Conservation (phyloP, 495 filamentous ascomycete genomes). For the Trichoderma gamsii region DNA sequence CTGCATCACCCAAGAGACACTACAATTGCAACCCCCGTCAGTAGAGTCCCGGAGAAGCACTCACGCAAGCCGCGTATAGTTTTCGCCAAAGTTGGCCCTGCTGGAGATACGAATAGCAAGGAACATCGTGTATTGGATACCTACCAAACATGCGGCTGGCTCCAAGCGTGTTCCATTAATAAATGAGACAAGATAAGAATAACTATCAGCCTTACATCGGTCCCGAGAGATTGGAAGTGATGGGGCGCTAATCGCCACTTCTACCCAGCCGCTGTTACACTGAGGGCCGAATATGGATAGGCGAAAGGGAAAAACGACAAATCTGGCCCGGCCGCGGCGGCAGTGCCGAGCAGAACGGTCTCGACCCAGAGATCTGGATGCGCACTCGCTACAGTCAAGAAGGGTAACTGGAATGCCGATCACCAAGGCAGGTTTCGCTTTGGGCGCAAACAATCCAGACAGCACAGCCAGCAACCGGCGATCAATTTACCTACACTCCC, state of each 20-base stretch:
- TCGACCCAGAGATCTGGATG: constrained; percentile 13
- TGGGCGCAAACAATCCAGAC: background rate
- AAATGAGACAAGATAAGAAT: background rate
- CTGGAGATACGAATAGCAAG: background rate
- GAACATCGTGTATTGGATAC: background rate
- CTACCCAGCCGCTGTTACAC: constrained; percentile 8
- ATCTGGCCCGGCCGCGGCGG: constrained; percentile 7
- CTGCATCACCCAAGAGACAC: no score
- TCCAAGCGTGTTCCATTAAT: background rate
- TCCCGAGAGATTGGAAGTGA: constrained; percentile 11
- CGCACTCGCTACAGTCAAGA: background rate
- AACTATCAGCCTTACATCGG: constrained; percentile 3
- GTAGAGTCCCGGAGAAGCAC: no score
- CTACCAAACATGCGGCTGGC: background rate
- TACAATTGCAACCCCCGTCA: no score
- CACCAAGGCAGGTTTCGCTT: background rate
- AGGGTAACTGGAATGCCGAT: background rate
- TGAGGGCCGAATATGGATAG: background rate
- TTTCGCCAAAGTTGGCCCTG: background rate
- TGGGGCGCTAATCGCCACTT: constrained; percentile 6
- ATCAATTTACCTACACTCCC: background rate
- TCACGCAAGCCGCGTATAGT: no score
- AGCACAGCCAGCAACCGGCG: background rate
- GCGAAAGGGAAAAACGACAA: background rate
- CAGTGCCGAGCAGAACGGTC: constrained; percentile 8